Conservation (phyloP, 805 yeast genomes). For the Kodamaea hsintzibuensis region DNA sequence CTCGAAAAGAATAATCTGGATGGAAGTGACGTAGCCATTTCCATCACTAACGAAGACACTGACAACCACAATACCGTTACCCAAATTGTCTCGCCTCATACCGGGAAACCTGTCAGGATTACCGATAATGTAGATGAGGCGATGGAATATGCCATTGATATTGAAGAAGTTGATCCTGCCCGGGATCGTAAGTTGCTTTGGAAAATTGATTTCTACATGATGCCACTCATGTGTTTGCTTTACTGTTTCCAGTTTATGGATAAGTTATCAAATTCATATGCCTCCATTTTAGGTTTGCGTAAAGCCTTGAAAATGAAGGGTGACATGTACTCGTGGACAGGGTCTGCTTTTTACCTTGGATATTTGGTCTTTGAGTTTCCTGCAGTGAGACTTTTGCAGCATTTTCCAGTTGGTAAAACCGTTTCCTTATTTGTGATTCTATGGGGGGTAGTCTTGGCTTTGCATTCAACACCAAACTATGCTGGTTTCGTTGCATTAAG, state of each 20-base stretch:
- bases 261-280: slow-evolving; percentile 51
- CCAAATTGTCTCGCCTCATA: slow-evolving; percentile 17
- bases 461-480: slow-evolving; percentile 51
- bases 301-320: slow-evolving; percentile 48
- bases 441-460: slow-evolving; percentile 62
- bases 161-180: slow-evolving; percentile 17
- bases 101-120: slow-evolving; percentile 23
- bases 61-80: slow-evolving; percentile 16
- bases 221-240: slow-evolving; percentile 51
- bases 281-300: slow-evolving; percentile 53
- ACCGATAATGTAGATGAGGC: slow-evolving; percentile 49
- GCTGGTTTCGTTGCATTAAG: slow-evolving; percentile 42
- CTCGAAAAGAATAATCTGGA: background rate
- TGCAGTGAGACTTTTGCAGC: slow-evolving; percentile 48
- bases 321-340: slow-evolving; percentile 44
- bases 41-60: slow-evolving; percentile 1
- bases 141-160: slow-evolving; percentile 39
- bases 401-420: slow-evolving; percentile 56
- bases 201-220: slow-evolving; percentile 52
- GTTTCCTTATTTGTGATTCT: slow-evolving; percentile 48
- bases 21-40: background rate
- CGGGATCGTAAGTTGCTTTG: slow-evolving; percentile 37
- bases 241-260: slow-evolving; percentile 62
- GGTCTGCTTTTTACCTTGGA: slow-evolving; percentile 51
- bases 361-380: slow-evolving; percentile 59